Conservation (phyloP, 345 rosid genomes). For the Citrus reticulata region DNA sequence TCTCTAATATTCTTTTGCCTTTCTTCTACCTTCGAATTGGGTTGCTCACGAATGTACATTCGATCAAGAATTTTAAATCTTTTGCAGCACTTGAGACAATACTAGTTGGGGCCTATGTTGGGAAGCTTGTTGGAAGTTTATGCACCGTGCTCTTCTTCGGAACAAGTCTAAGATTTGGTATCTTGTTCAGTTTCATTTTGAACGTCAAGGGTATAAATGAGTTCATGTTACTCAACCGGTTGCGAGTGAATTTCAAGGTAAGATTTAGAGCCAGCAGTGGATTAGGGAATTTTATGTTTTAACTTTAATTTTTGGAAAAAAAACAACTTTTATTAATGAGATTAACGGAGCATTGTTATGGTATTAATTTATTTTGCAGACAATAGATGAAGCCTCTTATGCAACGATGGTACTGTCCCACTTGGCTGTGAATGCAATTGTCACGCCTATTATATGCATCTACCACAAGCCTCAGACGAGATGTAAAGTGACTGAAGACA, state of each 20-base stretch:
- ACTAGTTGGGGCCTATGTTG: neutral
- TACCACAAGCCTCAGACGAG: constrained; percentile 20
- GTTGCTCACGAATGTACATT: neutral
- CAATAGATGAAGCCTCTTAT: no score
- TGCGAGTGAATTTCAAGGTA: neutral
- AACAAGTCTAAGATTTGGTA: constrained; percentile 1
- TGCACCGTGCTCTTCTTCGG: neutral
- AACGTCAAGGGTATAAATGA: constrained; percentile 26
- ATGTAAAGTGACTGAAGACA: neutral
- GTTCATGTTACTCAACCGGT: neutral
- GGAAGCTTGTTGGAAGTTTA: constrained; percentile 13
- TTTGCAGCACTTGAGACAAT: neutral
- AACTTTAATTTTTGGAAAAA: no score
- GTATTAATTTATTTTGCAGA: no score
- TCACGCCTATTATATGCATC: constrained; percentile 2
- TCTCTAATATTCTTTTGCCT: constrained; percentile 25
- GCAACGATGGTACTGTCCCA: neutral
- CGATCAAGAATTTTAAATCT: neutral
- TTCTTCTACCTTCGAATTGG: constrained; percentile 20
- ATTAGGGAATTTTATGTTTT: neutral
- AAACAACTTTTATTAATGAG: no score
- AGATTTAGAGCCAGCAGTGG: neutral
- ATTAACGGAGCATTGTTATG: no score
- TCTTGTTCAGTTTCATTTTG: constrained; percentile 26
- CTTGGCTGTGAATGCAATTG: constrained; percentile 17